Conservation (phyloP, 2,329 filamentous ascomycete species). For the Penicillium thymicola region DNA sequence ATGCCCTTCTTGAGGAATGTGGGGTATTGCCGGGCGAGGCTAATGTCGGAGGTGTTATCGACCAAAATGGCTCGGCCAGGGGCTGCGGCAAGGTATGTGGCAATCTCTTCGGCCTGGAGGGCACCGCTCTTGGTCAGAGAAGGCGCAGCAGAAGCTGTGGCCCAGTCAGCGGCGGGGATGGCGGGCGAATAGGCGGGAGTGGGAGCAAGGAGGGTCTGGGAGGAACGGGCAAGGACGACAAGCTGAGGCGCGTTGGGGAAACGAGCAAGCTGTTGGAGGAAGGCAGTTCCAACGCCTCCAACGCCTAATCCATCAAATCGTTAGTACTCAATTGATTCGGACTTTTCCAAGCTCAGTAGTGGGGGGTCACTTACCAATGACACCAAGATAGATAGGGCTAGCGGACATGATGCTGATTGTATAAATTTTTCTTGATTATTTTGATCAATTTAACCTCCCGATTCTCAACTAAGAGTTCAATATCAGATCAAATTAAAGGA, state of each 20-base stretch:
- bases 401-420: constrained; percentile 25
- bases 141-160: constrained; percentile 59
- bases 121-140: constrained; percentile 50
- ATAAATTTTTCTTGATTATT: background rate
- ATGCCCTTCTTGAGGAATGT: constrained; percentile 75
- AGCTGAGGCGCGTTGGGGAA: constrained; percentile 70
- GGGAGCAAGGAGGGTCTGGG: constrained; percentile 71
- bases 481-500: background rate
- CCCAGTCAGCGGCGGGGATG: constrained; percentile 56
- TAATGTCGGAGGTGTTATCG: constrained; percentile 92
- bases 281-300: constrained; percentile 88
- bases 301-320: constrained; percentile 57
- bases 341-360: background rate
- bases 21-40: constrained; percentile 80
- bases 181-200: constrained; percentile 65
- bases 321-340: background rate
- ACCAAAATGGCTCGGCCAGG: constrained; percentile 79
- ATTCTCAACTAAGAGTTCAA: constrained; percentile 9
- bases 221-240: constrained; percentile 81
- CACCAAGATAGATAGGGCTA: constrained; percentile 42
- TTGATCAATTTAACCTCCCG: background rate
- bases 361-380: constrained; percentile 36
- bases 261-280: constrained; percentile 75
- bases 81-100: constrained; percentile 72
- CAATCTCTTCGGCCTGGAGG: constrained; percentile 65